Conservation (phyloP, 2,329 filamentous ascomycete species). For the Periconia macrospinosa region DNA sequence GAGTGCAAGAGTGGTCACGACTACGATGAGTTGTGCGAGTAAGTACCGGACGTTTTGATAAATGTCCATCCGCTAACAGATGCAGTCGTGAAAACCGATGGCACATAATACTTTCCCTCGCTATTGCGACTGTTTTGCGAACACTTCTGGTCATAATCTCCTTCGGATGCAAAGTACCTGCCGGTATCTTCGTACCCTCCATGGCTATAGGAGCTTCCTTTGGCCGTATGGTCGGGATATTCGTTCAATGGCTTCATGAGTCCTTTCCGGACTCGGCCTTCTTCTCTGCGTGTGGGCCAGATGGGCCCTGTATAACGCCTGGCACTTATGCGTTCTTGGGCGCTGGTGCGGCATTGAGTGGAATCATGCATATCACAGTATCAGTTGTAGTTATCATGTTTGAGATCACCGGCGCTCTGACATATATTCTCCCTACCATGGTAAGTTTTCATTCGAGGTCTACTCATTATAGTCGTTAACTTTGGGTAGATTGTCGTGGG, state of each 20-base stretch:
- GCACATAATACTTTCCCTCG: conserved; percentile 76
- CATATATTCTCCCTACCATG: conserved; percentile 97
- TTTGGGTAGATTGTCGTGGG: conserved; percentile 78
- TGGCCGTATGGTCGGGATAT: conserved; percentile 88
- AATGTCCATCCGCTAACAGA: conserved; percentile 15
- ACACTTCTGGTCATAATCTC: conserved; percentile 89
- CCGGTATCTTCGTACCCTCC: conserved; percentile 95
- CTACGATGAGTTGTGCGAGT: conserved; percentile 87
- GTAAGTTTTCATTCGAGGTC: conserved; percentile 36
- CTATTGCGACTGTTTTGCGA: conserved; percentile 78
- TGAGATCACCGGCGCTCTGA: conserved; percentile 93
- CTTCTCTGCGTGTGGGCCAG: conserved; percentile 85
- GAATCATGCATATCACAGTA: conserved; percentile 97
- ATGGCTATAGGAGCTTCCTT: conserved; percentile 98
- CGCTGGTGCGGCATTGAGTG: conserved; percentile 85
- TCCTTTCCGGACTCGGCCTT: conserved; percentile 79
- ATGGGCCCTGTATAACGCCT: conserved; percentile 93
- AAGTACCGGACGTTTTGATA: conserved; percentile 28
- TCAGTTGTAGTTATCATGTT: conserved; percentile 99
- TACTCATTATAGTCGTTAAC: neutral
- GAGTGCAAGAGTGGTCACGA: conserved; percentile 90
- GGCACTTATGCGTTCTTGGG: conserved; percentile 96
- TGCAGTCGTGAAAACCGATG: conserved; percentile 65
- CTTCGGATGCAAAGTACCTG: conserved; percentile 96
- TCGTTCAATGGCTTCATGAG: conserved; percentile 88